Conservation (phyloP, 2,329 filamentous ascomycete species). For the Aspergillus niger region DNA sequence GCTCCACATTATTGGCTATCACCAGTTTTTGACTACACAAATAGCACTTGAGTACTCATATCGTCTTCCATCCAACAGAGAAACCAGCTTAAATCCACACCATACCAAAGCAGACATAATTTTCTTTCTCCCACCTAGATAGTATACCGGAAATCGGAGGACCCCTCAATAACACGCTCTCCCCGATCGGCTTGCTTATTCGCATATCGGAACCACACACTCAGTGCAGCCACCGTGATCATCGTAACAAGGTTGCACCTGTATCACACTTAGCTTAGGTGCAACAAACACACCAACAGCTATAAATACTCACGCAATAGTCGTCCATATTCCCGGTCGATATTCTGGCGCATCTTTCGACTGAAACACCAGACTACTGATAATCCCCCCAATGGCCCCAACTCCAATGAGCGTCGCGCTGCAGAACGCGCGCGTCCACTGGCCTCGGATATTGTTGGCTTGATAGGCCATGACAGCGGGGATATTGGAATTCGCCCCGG, state of each 20-base stretch:
- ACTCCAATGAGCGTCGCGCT: slow-evolving; percentile 74
- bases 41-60: too few relatives aligned
- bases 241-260: slow-evolving; percentile 40
- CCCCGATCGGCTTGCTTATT: slow-evolving; percentile 40
- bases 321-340: slow-evolving; percentile 36
- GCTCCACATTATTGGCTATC: too few relatives aligned
- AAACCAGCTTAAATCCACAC: too few relatives aligned
- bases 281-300: neutral
- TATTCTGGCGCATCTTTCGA: slow-evolving; percentile 38
- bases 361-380: slow-evolving; percentile 73
- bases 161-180: slow-evolving; percentile 38
- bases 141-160: slow-evolving; percentile 43
- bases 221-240: slow-evolving; percentile 30
- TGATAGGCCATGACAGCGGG: slow-evolving; percentile 76
- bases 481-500: slow-evolving; percentile 75
- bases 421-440: slow-evolving; percentile 83
- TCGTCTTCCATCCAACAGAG: too few relatives aligned
- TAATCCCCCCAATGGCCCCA: slow-evolving; percentile 77
- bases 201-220: slow-evolving; percentile 35
- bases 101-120: too few relatives aligned
- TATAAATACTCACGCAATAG: slow-evolving; percentile 31
- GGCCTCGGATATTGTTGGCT: slow-evolving; percentile 83
- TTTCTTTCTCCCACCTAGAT: neutral
- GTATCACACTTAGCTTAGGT: slow-evolving; percentile 10
- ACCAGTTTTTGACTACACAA: too few relatives aligned